Evolutionary conservation across 2,329 filamentous ascomycete species (phyloP), one percentile per base, ranked within the genome.

Genomic region (Diaporthe australafricana): DNA sequence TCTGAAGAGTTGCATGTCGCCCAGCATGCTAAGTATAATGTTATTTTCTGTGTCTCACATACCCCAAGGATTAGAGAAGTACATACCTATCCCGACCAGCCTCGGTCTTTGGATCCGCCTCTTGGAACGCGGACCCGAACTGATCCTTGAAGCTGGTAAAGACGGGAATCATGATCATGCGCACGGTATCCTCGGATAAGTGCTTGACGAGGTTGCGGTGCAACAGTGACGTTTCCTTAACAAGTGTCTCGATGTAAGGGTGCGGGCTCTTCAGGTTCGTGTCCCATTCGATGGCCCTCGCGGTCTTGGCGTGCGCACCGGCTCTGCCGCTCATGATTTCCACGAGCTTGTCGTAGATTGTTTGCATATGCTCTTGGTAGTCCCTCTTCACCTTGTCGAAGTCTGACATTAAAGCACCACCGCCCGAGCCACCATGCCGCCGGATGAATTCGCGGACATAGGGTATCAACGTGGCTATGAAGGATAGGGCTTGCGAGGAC

Each of bases 381-480:
- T 95, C 84, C 25, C 94, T 89, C 75, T 93, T 92, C 68, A 96
- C 91, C 80, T 94, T 96, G 84, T 98, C 95, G 77, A 97, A 98
- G 75, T 98, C 95, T 45, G 89, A 90, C 84, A 96, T 93, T 32
- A 95, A 86, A 32, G 87, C 86, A 22, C 84, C 85, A 20, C 85
- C 84, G 3, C 86, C 86, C 0, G 86, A 84, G 12, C 85, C 86
- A 7, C 85, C 86, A 77, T 97, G 94, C 2, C 96, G 91, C 14
- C 96, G 92, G 27, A 97, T 91, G 76, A 97, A 98, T 82, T 98
- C 96, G 55, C 96, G 91, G 35, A 98, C 88, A 79, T 98, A 95
- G 0, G 96, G 96, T 5, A 98, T 92, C 1, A 98, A 86, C 0
- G 94, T 91, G 30, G 95, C 93, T 56, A 97, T 91, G 80, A 99